Base-by-base conservation (phyloP, 2,329 filamentous ascomycete species). In the Boeremia lycopersici region DNA sequence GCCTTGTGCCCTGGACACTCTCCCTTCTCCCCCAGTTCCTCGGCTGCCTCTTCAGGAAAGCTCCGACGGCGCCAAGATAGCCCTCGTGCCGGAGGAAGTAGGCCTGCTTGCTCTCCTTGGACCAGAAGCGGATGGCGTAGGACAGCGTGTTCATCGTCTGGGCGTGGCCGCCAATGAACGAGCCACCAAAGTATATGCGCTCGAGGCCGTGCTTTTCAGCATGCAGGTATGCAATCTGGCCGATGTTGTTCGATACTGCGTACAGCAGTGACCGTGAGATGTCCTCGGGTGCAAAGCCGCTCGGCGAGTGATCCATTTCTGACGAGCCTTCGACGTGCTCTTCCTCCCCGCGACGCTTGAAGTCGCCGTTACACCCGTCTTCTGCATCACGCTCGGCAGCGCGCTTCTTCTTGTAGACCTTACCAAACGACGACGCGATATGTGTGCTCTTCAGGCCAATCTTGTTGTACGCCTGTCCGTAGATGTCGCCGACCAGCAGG, bases 71-170 rank as follows among this genome's bases (percentile, higher is more conserved):
- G 9, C 95, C 95, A 0, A 99, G 84, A 72, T 98, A 99, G 25
- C 95, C 95, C 76, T 99, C 95, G 69, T 99, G 95, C 6, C 95
- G 84, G 56, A 99, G 74, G 74, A 99, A 99, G 74, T 96, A 98
- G 0, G 95, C 95, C 76, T 97, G 91, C 76, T 96, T 97, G 70
- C 87, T 83, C 36, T 93, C 93, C 71, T 95, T 91, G 63, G 89
- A 92, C 95, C 95, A 99, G 78, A 98, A 99, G 65, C 91, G 91
- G 77, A 99, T 97, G 71, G 93, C 95, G 71, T 96, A 99, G 50
- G 89, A 93, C 9, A 99, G 81, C 0, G 95, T 98, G 76, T 98
- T 96, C 86, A 99, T 99, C 11, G 95, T 99, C 78, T 98, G 95
- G 13, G 90, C 87, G 75, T 99, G 95, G 35, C 95, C 95, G 36